Evolutionary conservation across 148 eudicot species (phyloP).

Genomic region (Rhododendron kiyosumense): DNA sequence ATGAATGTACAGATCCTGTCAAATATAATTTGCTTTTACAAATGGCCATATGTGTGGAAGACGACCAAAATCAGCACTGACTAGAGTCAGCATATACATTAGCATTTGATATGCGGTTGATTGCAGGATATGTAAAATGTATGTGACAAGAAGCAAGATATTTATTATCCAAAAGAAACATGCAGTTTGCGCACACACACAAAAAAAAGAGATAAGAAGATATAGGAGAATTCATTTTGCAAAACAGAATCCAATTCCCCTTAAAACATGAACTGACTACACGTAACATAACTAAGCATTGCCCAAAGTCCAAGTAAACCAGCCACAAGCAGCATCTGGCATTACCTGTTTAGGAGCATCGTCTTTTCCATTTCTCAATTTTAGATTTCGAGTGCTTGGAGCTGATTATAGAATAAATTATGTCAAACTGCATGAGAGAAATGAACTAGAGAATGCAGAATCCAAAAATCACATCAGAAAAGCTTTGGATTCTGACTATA

Average conservation of each 20-base stretch:
- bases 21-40: conserved; percentile 12
- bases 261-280: not conserved
- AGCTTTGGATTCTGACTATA: too few species aligned
- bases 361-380: too few species aligned
- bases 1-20: conserved; percentile 77
- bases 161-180: not conserved
- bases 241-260: not conserved
- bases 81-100: not conserved
- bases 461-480: too few species aligned
- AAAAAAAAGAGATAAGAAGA: not conserved
- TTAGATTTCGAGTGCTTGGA: too few species aligned
- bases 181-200: not conserved
- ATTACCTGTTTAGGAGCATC: too few species aligned
- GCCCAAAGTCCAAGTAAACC: not conserved
- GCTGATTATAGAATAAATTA: too few species aligned
- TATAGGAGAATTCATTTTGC: not conserved
- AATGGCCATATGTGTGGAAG: conserved; percentile 3
- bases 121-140: too few species aligned
- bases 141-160: not conserved
- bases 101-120: not conserved
- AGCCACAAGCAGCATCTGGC: not conserved
- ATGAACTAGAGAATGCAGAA: too few species aligned
- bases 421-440: too few species aligned
- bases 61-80: conserved; percentile 2
- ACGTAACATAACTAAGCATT: not conserved